A percentile compares a stretch with the other conserved stretches of the same genome.
Conservation (phyloP, 768 basidiomycete species). For the Psilocybe cyanescens region DNA sequence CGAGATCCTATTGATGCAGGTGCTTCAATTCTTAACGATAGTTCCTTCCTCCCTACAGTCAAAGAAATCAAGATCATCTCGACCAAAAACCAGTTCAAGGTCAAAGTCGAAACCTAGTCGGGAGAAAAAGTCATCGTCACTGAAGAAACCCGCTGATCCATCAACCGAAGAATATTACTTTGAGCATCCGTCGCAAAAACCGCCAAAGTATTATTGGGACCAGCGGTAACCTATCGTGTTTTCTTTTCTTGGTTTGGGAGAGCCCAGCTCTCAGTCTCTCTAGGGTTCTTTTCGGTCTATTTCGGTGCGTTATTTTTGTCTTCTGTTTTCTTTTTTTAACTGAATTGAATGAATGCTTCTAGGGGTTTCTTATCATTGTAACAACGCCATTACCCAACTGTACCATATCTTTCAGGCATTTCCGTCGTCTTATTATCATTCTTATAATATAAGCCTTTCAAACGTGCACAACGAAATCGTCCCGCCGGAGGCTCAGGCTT, state of each 20-base stretch:
- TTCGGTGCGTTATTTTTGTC: not conserved
- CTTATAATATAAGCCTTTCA: not conserved
- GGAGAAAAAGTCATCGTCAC: constrained; percentile 7
- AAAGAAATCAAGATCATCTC: constrained; percentile 1
- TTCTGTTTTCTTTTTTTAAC: not conserved
- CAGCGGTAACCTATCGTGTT: constrained; percentile 16
- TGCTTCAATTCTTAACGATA: not conserved
- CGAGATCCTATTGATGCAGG: not conserved
- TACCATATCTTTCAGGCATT: not conserved
- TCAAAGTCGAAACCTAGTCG: constrained; percentile 12
- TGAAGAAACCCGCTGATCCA: constrained; percentile 6
- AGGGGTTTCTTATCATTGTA: constrained; percentile 1
- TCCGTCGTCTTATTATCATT: not conserved
- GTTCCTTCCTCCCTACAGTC: not conserved
- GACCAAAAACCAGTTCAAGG: constrained; percentile 8
- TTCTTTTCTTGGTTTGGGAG: not conserved
- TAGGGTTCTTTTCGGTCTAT: not conserved
- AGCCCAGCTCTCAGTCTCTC: not conserved
- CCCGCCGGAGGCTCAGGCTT: not conserved
- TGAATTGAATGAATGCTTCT: not conserved
- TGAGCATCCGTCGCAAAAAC: constrained; percentile 30
- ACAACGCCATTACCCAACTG: constrained; percentile 1
- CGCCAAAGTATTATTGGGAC: constrained; percentile 36
- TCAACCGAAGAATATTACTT: constrained; percentile 27
- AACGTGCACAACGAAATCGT: not conserved